Evolutionary conservation across 2,329 filamentous ascomycete genomes (phyloP).

Genomic region (Hypoxylon sp.): DNA sequence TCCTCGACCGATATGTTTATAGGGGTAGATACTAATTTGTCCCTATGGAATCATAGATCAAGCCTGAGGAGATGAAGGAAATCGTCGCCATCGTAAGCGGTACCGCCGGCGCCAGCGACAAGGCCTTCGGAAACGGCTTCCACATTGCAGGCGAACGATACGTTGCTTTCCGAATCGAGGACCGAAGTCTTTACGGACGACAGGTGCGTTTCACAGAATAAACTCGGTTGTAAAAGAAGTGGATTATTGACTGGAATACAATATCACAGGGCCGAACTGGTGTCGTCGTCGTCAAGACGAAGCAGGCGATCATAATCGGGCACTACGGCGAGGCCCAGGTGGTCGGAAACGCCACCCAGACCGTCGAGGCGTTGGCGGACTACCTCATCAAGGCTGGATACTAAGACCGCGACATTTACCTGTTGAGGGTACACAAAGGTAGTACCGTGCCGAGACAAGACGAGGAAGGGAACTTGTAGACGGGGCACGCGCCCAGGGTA

Average conservation of each 20-base stretch:
- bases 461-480: constrained; percentile 15
- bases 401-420: constrained; percentile 61
- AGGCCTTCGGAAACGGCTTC: constrained; percentile 76
- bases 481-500: constrained; percentile 19
- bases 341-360: constrained; percentile 78
- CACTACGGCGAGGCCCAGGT: constrained; percentile 81
- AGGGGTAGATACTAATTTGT: constrained; percentile 4
- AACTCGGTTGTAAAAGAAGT: too few relatives aligned
- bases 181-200: constrained; percentile 83
- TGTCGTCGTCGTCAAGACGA: constrained; percentile 84
- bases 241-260: constrained; percentile 12
- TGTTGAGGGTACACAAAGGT: constrained; percentile 1
- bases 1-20: neutral
- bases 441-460: constrained; percentile 6
- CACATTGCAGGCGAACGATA: constrained; percentile 81
- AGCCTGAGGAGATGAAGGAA: constrained; percentile 66
- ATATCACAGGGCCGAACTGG: constrained; percentile 74
- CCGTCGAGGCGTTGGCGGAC: constrained; percentile 84
- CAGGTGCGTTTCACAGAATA: constrained; percentile 66
- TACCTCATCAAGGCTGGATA: constrained; percentile 84
- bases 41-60: constrained; percentile 56
- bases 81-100: constrained; percentile 62
- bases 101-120: constrained; percentile 62
- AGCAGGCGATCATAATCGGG: constrained; percentile 85
- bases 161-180: constrained; percentile 78